phyloP scores from a whole-genome alignment of 2,329 filamentous ascomycete genomes.

The Aureobasidium leucospermi region DNA sequence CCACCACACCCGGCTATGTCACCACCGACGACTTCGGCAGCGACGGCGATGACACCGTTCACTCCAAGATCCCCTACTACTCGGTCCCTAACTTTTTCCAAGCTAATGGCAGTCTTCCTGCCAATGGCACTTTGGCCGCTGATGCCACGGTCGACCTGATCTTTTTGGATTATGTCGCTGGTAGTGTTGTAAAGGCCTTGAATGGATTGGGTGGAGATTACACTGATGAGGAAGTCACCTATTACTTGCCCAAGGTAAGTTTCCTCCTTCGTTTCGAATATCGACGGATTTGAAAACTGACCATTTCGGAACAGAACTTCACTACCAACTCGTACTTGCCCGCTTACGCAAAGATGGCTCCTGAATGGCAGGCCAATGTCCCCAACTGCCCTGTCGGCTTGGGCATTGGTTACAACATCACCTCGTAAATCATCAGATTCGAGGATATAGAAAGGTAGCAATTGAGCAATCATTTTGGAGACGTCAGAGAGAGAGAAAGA shows the following conservation, averaged over 20 bases:
- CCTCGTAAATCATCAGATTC: background rate
- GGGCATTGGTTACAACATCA: slow-evolving; percentile 18
- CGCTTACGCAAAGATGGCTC: slow-evolving; percentile 30
- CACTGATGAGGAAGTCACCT: slow-evolving; percentile 24
- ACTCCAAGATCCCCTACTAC: slow-evolving; percentile 42
- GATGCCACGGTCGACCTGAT: slow-evolving; percentile 46
- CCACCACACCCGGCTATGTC: slow-evolving; percentile 42
- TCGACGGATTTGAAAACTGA: background rate
- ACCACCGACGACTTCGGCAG: slow-evolving; percentile 52
- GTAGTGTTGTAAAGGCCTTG: slow-evolving; percentile 30
- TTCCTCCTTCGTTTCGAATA: background rate
- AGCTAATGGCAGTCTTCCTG: slow-evolving; percentile 42
- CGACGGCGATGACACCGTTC: slow-evolving; percentile 50
- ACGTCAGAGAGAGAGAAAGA: no score
- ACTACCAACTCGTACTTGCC: slow-evolving; percentile 37
- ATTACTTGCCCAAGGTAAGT: slow-evolving; percentile 29
- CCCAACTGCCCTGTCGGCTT: slow-evolving; percentile 33
- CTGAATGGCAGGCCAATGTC: slow-evolving; percentile 33
- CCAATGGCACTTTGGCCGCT: slow-evolving; percentile 34
- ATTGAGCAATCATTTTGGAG: background rate
- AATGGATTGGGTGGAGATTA: slow-evolving; percentile 30
- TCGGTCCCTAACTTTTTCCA: slow-evolving; percentile 45
- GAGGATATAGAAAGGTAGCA: background rate
- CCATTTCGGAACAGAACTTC: slow-evolving; percentile 21
- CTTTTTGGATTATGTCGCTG: slow-evolving; percentile 45